Base-by-base conservation (phyloP, 2,329 filamentous ascomycete species). In the Pseudogymnoascus sp. region DNA sequence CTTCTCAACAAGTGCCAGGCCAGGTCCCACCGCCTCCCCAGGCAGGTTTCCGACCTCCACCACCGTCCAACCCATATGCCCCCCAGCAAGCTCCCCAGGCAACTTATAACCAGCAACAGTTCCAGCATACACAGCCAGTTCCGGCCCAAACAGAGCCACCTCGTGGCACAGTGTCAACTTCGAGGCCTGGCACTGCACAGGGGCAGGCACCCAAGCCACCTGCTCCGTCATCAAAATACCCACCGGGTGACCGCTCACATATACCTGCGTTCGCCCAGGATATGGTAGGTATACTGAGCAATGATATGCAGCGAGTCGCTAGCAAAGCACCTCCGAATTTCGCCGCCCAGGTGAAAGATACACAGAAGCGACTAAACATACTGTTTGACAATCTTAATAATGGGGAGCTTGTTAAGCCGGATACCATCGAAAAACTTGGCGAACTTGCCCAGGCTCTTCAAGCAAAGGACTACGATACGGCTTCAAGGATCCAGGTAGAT, bases 351-450 rank as follows among this genome's bases (percentile, higher is more conserved):
- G 92, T 99, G 18, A 90, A 91, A 70, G 95, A 97, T 73, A 95
- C 93, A 1, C 91, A 96, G 74, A 96, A 96, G 78, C 87, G 95
- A 28, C 82, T 99, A 64, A 90, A 90, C 70, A 87, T 97, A 59
- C 80, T 99, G n/a, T 97, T 97, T 74, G 93, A 99, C 72, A 92
- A 97, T 75, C 81, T 99, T 55, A 99, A 97, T 81, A 97, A 97
- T 68, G 89, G 93, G 71, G 93, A 97, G 71, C 80, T 97, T 41
- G 81, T 97, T 62, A 90, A 89, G 77, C 84, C 89, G 1, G 88
- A 90, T 70, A 97, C 89, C 0, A 83, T 93, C 59, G 80, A 84
- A 65, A 81, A 87, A 72, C 79, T 93, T 69, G 80, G 81, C 7
- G 78, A 86, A 69, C 77, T 92, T 31, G 83, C 89, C 7, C 78